phyloP scores from a whole-genome alignment of 169 alveolate species.

The Plasmodium gallinaceum region DNA sequence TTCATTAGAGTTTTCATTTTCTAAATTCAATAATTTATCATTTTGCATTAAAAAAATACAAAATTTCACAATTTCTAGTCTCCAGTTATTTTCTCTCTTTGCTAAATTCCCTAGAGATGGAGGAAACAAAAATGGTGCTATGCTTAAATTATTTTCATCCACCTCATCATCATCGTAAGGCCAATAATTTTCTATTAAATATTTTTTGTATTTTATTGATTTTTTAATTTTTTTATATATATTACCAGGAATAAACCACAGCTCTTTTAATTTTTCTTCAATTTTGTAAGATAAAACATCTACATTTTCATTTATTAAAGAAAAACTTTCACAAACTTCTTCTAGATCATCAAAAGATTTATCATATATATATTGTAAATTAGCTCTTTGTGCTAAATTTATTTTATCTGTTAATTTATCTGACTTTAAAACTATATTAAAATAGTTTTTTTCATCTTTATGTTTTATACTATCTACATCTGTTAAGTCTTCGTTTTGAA shows the following conservation, averaged over 20 bases:
- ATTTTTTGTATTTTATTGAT: slow-evolving; percentile 80
- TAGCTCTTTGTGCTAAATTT: slow-evolving; percentile 61
- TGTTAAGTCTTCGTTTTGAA: slow-evolving; percentile 53
- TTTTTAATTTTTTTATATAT: slow-evolving; percentile 77
- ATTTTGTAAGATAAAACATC: slow-evolving; percentile 69
- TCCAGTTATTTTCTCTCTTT: slow-evolving; percentile 78
- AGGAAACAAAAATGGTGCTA: slow-evolving; percentile 82
- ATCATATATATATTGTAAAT: slow-evolving; percentile 65
- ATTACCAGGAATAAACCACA: slow-evolving; percentile 86
- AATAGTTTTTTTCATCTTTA: slow-evolving; percentile 38
- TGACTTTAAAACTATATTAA: slow-evolving; percentile 25
- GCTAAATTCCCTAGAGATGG: slow-evolving; percentile 81
- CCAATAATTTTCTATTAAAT: slow-evolving; percentile 79
- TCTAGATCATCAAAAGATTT: slow-evolving; percentile 66
- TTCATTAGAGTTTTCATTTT: slow-evolving; percentile 74
- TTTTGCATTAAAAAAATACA: slow-evolving; percentile 81
- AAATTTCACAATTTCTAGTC: slow-evolving; percentile 82
- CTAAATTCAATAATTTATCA: slow-evolving; percentile 76
- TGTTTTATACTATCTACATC: slow-evolving; percentile 70
- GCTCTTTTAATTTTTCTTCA: slow-evolving; percentile 77
- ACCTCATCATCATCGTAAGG: slow-evolving; percentile 71
- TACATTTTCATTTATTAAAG: slow-evolving; percentile 63
- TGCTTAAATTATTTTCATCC: slow-evolving; percentile 50
- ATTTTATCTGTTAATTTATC: slow-evolving; percentile 71
- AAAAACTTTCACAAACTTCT: slow-evolving; percentile 62